These are phyloP conservation scores for Sphaerulina vaccinii DNA, from an alignment of 2,329 filamentous ascomycete species.

Conservation along the genomic window DNA sequence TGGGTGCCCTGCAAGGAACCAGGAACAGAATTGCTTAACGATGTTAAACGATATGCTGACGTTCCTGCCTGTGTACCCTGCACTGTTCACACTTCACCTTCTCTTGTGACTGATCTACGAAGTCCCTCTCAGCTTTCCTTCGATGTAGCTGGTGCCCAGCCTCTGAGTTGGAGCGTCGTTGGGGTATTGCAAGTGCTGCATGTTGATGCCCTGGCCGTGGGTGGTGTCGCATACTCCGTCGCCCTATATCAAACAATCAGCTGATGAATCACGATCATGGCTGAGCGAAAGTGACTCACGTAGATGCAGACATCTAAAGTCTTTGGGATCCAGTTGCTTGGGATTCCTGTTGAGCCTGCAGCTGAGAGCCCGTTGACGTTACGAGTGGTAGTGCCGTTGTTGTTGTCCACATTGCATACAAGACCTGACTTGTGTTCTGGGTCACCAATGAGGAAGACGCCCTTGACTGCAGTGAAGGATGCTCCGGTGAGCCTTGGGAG, in stretches of 20 bases:
- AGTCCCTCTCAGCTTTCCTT: conserved; percentile 18
- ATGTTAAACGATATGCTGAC: too few species aligned
- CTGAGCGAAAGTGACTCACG: not conserved
- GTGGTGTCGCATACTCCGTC: conserved; percentile 41
- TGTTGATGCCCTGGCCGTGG: conserved; percentile 35
- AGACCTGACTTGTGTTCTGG: conserved; percentile 37
- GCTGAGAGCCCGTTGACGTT: conserved; percentile 34
- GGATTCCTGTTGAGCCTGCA: conserved; percentile 28
- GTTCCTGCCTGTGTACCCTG: too few species aligned
- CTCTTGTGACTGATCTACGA: too few species aligned
- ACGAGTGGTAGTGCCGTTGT: conserved; percentile 36
- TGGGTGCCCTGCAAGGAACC: too few species aligned
- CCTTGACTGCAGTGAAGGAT: conserved; percentile 38
- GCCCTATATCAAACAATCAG: conserved; percentile 25
- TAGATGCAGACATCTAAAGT: conserved; percentile 38
- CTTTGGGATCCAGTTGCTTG: conserved; percentile 37
- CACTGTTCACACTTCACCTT: too few species aligned
- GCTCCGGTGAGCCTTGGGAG: conserved; percentile 36
- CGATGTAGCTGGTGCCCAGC: conserved; percentile 33
- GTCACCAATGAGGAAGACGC: conserved; percentile 40
- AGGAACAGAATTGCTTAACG: too few species aligned
- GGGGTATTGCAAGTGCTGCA: conserved; percentile 35
- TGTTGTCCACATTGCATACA: conserved; percentile 36
- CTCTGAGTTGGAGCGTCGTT: conserved; percentile 33
- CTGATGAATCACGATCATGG: not conserved